Base-by-base conservation (phyloP, 2,329 filamentous ascomycete genomes). In the Botryotinia globosa region DNA sequence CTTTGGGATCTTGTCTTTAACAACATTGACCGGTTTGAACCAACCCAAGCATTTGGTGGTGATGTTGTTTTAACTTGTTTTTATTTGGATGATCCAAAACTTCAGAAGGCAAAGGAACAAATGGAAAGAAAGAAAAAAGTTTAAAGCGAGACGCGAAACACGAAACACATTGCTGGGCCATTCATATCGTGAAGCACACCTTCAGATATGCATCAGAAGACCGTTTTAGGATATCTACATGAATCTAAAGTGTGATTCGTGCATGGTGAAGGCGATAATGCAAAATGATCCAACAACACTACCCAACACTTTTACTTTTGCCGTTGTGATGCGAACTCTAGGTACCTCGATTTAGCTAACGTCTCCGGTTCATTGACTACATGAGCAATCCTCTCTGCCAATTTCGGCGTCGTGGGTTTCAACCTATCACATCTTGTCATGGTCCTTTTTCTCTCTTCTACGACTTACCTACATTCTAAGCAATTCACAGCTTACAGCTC, bases 151-250 rank as follows among this genome's bases (percentile, higher is more conserved):
- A 77, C 75, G 75, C 77, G 37, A 48, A 48, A 65, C 42, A 32
- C 37, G 76, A 77, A 75, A 78, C 76, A 75, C 73, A 61, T 74
- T 54, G 54, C 61, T 58, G 65, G 64, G 68, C 78, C 78, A 79
- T 73, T 80, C 74, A 78, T 64, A 74, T 61, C 42, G 72, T 74
- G 58, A 74, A 73, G 65, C 75, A 71, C 67, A 74, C 75, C 74
- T 74, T 75, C 75, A 73, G 65, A 70, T 44, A 74, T 75, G 75
- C 74, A 77, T 64, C 71, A 73, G 44, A 32, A 29, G 37, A 42
- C 51, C 29, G 29, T 37, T 72, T 56, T 54, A 25, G 51, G 44
- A 39, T 39, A 39, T 48, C 39, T 44, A 71, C 58, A 63, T 71
- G 44, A 51, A 7, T 42, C 32, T 51, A 58, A 67, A 61, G 42